Percentiles rank a stretch among this genome's conserved stretches.
phyloP scores from a whole-genome alignment of 2,329 filamentous ascomycete genomes.

The Alternaria consortialis region DNA sequence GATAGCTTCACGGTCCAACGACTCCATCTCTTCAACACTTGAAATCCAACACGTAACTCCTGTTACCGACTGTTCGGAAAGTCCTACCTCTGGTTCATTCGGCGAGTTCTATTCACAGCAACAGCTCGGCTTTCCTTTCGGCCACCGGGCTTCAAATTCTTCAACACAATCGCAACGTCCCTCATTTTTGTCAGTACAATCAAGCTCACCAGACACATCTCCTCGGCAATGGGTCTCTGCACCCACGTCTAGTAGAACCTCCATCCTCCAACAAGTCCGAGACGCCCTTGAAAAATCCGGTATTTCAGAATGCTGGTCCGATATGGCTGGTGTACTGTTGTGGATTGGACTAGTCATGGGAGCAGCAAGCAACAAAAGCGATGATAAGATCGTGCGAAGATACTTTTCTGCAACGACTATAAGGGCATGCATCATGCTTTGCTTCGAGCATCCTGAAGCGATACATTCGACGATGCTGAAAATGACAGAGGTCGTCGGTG shows the following conservation, averaged over 20 bases:
- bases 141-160: conserved; percentile 12
- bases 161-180: conserved; percentile 18
- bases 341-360: conserved; percentile 48
- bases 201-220: conserved; percentile 14
- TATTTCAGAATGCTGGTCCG: conserved; percentile 45
- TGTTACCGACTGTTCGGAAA: conserved; percentile 24
- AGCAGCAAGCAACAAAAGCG: conserved; percentile 40
- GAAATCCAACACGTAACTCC: conserved; percentile 31
- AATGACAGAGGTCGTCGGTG: conserved; percentile 38
- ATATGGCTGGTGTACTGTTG: conserved; percentile 51
- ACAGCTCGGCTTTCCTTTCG: conserved; percentile 14
- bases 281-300: conserved; percentile 42
- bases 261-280: conserved; percentile 35
- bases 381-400: conserved; percentile 31
- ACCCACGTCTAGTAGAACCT: conserved; percentile 12
- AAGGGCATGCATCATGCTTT: conserved; percentile 44
- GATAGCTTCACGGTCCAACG: conserved; percentile 21
- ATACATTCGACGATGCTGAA: conserved; percentile 39
- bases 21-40: conserved; percentile 28
- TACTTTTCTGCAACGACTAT: conserved; percentile 47
- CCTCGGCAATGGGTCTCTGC: neutral
- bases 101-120: conserved; percentile 6
- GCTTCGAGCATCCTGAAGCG: conserved; percentile 48
- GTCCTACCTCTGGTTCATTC: conserved; percentile 22
- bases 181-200: conserved; percentile 18